Evolutionary conservation across 1,139 yeast species (phyloP).

Genomic region (Komagataea norvegica): DNA sequence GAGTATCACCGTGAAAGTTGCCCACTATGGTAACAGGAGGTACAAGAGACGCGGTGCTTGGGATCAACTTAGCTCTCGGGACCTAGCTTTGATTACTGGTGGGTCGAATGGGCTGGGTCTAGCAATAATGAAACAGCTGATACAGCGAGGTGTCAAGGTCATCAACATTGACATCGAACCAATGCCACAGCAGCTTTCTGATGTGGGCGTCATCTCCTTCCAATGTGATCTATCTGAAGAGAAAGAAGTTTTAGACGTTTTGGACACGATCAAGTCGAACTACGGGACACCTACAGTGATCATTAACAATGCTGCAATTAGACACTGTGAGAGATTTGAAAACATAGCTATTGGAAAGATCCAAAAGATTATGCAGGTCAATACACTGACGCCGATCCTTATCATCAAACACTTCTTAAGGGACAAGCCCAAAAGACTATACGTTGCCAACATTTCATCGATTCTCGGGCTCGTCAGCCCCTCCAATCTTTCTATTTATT

Average conservation of each 20-base stretch:
- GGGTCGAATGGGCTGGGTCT: slow-evolving; percentile 61
- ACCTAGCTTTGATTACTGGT: slow-evolving; percentile 54
- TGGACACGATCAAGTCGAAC: slow-evolving; percentile 30
- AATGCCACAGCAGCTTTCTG: slow-evolving; percentile 28
- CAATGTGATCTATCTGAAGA: slow-evolving; percentile 49
- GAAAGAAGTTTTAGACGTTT: slow-evolving; percentile 30
- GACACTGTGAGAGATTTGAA: slow-evolving; percentile 44
- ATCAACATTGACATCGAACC: slow-evolving; percentile 47
- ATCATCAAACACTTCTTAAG: slow-evolving; percentile 42
- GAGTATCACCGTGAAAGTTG: neutral
- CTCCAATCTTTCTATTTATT: slow-evolving; percentile 54
- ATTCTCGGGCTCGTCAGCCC: slow-evolving; percentile 72
- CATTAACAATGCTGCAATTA: slow-evolving; percentile 72
- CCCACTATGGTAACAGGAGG: neutral
- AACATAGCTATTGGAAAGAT: slow-evolving; percentile 35
- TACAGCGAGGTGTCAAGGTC: slow-evolving; percentile 32
- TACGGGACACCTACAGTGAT: slow-evolving; percentile 44
- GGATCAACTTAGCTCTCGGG: slow-evolving; percentile 20
- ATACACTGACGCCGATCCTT: slow-evolving; percentile 52
- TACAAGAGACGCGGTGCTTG: slow-evolving; percentile 21
- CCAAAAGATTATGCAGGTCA: slow-evolving; percentile 43
- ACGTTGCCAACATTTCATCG: slow-evolving; percentile 62
- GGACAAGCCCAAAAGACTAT: slow-evolving; percentile 33
- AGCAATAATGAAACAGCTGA: slow-evolving; percentile 37
- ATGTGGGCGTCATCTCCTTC: slow-evolving; percentile 29